A percentile compares a stretch with the other conserved stretches of the same genome.
phyloP scores from a whole-genome alignment of 208 protist species.

The Spongospora subterranea region DNA sequence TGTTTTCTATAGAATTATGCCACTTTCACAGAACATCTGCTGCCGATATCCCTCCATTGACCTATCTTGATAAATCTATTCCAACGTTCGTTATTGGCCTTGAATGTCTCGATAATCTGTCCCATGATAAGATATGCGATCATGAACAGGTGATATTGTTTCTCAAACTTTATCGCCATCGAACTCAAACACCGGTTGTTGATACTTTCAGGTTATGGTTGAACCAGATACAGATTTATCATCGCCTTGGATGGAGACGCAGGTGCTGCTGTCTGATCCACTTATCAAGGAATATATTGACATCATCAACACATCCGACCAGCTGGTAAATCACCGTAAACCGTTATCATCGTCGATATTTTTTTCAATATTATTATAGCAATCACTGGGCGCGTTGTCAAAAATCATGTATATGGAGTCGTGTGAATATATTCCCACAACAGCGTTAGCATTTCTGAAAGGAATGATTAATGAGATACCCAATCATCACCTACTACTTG shows the following conservation, averaged over 20 bases:
- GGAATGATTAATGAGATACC: not conserved
- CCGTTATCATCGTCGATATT: not conserved
- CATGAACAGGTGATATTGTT: not conserved
- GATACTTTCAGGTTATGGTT: not conserved
- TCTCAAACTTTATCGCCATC: not conserved
- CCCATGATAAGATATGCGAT: conserved; percentile 36
- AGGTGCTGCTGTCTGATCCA: not conserved
- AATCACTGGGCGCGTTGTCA: not conserved
- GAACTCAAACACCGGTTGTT: not conserved
- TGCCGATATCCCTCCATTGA: not conserved
- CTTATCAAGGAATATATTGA: conserved; percentile 36
- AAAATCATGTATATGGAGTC: not conserved
- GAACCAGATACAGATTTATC: not conserved
- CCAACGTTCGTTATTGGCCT: conserved; percentile 23
- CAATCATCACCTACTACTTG: conserved; percentile 26
- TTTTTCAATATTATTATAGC: not conserved
- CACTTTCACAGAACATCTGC: not conserved
- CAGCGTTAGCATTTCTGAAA: conserved; percentile 43
- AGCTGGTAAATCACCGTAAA: not conserved
- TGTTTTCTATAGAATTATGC: not conserved
- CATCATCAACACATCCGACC: not conserved
- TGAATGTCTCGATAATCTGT: conserved; percentile 30
- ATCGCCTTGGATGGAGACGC: not conserved
- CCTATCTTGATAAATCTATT: not conserved
- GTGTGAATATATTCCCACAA: conserved; percentile 6